Evolutionary conservation across 805 yeast genomes (phyloP), one percentile per base, ranked within the genome.

Genomic region (Barnettozyma sp.): DNA sequence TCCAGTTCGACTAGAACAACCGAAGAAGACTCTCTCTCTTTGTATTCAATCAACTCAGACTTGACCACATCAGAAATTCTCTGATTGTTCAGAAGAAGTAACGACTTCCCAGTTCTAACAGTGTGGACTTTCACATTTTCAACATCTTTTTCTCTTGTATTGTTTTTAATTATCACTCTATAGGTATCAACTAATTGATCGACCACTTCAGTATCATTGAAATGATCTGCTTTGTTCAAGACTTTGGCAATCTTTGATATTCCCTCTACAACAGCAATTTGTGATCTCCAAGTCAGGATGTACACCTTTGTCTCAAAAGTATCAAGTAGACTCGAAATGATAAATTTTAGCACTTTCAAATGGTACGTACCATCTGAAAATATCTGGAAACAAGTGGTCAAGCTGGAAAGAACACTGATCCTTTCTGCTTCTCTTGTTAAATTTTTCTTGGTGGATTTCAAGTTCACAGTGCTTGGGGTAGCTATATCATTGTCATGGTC

Each of bases 51-150:
- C 26, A 68, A 39, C 24, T 55, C 49, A 1, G 39, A 33, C 14
- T 42, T 53, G 7, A 63, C 49, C 6, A 26, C 20, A 11, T 36
- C 26, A 7, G 40, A 38, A 7, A 55, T 20, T 0, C 20, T 17
- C 2, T 48, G 48, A 22, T 36, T 23, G 2, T 46, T 46, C 4
- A 52, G 16, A 2, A 38, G 38, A 10, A 46, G 40, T 19, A 64
- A 24, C 2, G 41, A 18, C 5, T 48, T 50, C 2, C 62, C 73
- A n/a, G 63, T 56, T 22, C 62, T 55, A 2, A 66, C 59, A 31
- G 68, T 56, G 20, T 73, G 74, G 15, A 80, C 54, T 36, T 78
- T 67, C 4, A 79, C 83, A 41, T 68, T 72, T 48, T 82, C 90
- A 39, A 72, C 69, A 18, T 66, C 63, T 22, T 63, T 63, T 10